Evolutionary conservation across 768 basidiomycete species (phyloP).

Genomic region (Dictyophora rubrovolvata): DNA sequence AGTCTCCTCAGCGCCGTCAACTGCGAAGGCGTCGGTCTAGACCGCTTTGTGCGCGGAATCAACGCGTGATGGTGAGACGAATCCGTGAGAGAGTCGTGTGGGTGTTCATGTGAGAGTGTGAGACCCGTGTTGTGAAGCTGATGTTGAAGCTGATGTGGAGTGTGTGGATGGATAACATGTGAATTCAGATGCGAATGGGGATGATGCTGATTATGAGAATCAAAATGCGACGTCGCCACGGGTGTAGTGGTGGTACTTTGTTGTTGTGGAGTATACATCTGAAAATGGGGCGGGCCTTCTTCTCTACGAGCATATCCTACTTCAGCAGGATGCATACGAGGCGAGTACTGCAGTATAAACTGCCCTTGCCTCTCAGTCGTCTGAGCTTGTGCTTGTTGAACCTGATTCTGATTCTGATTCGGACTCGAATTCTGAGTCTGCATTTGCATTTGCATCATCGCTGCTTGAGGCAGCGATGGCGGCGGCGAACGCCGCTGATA

Average conservation of each 20-base stretch:
- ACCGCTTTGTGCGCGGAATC: not conserved
- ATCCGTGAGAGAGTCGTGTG: not conserved
- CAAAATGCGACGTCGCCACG: not conserved
- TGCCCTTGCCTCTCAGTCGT: no score
- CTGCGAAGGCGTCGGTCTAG: slow-evolving; percentile 64
- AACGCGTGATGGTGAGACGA: not conserved
- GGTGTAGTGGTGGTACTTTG: not conserved
- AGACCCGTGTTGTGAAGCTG: not conserved
- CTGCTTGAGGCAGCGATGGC: no score
- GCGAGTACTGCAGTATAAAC: no score
- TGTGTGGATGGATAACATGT: not conserved
- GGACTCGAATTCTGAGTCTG: no score
- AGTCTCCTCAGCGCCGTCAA: slow-evolving; percentile 65
- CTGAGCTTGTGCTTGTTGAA: no score
- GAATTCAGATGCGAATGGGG: not conserved
- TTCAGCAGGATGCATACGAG: no score
- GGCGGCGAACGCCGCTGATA: not conserved
- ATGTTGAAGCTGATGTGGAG: not conserved
- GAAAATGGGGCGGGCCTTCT: no score
- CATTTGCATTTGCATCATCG: no score
- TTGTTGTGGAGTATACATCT: no score
- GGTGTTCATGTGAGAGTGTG: not conserved
- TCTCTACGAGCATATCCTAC: no score
- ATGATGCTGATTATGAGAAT: not conserved
- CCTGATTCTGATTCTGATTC: no score